Evolutionary conservation across 2,329 filamentous ascomycete genomes (phyloP).

Genomic region (Fusarium nodosum): DNA sequence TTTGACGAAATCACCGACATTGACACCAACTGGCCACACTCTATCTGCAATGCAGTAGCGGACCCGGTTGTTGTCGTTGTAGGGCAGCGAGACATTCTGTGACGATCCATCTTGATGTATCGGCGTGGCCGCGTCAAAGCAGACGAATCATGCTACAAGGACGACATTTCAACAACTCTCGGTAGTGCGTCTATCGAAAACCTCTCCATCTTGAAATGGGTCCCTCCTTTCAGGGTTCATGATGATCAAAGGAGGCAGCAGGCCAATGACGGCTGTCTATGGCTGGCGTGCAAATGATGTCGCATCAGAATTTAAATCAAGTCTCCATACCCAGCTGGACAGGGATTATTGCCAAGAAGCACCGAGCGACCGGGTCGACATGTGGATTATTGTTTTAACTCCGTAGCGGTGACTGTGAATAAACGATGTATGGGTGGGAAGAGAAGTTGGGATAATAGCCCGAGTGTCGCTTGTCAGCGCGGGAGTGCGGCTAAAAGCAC

Average conservation of each 20-base stretch:
- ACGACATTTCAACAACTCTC: slow-evolving; percentile 14
- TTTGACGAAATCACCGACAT: slow-evolving; percentile 22
- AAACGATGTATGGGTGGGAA: slow-evolving; percentile 11
- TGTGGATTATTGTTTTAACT: slow-evolving; percentile 5
- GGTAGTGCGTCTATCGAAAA: slow-evolving; percentile 17
- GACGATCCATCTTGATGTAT: slow-evolving; percentile 31
- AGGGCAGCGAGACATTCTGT: slow-evolving; percentile 29
- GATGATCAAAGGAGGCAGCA: slow-evolving; percentile 23
- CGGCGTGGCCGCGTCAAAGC: slow-evolving; percentile 38
- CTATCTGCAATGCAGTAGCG: slow-evolving; percentile 10
- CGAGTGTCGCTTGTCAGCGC: slow-evolving; percentile 38
- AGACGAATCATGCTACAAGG: slow-evolving; percentile 18
- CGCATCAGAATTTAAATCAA: slow-evolving; percentile 33
- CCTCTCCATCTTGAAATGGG: slow-evolving; percentile 1
- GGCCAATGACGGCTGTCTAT: slow-evolving; percentile 26
- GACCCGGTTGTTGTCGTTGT: slow-evolving; percentile 18
- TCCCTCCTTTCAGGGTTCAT: slow-evolving; percentile 17
- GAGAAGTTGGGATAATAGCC: slow-evolving; percentile 6
- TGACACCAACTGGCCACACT: slow-evolving; percentile 21
- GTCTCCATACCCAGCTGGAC: slow-evolving; percentile 43
- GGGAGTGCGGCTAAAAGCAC: slow-evolving; percentile 42
- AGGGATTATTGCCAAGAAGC: slow-evolving; percentile 37
- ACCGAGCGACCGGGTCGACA: slow-evolving; percentile 21
- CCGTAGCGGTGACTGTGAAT: slow-evolving; percentile 24
- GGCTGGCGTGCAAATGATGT: slow-evolving; percentile 19